Base-by-base conservation (phyloP, 805 yeast species). In the Monosporozyma unispora region DNA sequence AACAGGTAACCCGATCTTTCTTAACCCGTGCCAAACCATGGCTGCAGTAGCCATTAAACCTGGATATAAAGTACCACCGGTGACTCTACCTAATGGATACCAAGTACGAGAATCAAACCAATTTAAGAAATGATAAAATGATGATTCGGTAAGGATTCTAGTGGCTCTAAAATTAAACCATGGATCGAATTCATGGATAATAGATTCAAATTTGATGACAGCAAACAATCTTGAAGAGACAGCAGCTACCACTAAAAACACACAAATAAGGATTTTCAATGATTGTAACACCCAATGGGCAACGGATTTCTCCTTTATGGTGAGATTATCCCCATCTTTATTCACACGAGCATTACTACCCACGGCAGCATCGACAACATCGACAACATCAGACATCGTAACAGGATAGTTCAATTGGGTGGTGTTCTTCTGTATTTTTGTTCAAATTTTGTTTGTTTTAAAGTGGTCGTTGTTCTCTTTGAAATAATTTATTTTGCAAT, bases 101-200 rank as follows among this genome's bases (percentile, higher is more conserved):
- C 99, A 93, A 18, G 99, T 91, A 64, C 96, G 80, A 67, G 91
- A 97, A 67, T 93, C 99, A 62, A 93, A 93, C 99, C 99, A 93
- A 68, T 93, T 93, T 62, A 95, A 76, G 63, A 93, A 95, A 57
- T 89, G 90, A 73, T 89, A 84, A 68, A 80, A 91, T 6, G 93
- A 83, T 62, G 88, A 81, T 42, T 79, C 73, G 28, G 88, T 95
- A 56, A 93, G 76, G 67, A 87, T 88, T 67, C 86, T 85, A n/a
- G 99, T 87, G 42, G 99, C 99, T 56, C 99, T 75, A 73, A 79
- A 93, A 69, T 93, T 93, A 78, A 87, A 87, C 96, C 96, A 88
- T 25, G 96, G 96, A 68, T 87, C 95, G 69, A 93, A 93, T 68
- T 93, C 99, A 71, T 93, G 99, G 69, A 93, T 93, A 63, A 93